These are phyloP conservation scores for Metschnikowia borealis DNA, from an alignment of 805 yeast genomes.

Conservation along the genomic window DNA sequence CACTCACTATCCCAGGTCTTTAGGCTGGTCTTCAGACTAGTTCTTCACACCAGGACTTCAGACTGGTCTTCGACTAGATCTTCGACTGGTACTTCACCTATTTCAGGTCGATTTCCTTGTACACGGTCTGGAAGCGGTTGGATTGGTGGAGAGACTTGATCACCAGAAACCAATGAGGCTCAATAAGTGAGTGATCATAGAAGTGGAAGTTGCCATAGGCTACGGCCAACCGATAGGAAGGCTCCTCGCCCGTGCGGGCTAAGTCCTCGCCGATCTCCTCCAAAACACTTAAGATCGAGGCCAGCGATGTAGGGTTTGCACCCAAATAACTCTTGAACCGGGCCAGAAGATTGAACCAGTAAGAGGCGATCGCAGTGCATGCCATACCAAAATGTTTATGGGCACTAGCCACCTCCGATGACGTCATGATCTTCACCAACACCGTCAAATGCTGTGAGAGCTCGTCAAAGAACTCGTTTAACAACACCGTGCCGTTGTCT, in stretches of 20 bases:
- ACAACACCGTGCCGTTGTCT: constrained; percentile 22
- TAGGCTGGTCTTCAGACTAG: too few species aligned
- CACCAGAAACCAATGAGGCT: background rate
- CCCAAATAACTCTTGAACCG: constrained; percentile 11
- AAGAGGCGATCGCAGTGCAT: constrained; percentile 29
- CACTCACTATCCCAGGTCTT: too few species aligned
- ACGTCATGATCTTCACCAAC: constrained; percentile 15
- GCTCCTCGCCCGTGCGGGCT: constrained; percentile 15
- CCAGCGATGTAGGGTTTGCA: constrained; percentile 8
- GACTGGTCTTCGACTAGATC: too few species aligned
- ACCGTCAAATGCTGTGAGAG: constrained; percentile 18
- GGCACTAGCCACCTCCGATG: constrained; percentile 9
- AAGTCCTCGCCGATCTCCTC: constrained; percentile 17
- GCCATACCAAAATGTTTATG: constrained; percentile 30
- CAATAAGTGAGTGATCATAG: background rate
- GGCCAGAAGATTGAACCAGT: constrained; percentile 30
- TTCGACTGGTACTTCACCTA: background rate
- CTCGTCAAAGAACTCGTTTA: constrained; percentile 26
- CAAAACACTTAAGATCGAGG: constrained; percentile 6
- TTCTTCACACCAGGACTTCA: too few species aligned
- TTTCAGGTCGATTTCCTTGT: background rate
- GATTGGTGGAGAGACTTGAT: background rate
- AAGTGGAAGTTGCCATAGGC: constrained; percentile 13
- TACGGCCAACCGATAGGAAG: constrained; percentile 16
- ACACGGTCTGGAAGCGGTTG: background rate